These are phyloP conservation scores for Eutrema yunnanense DNA, from an alignment of 345 rosid genomes.

Conservation along the genomic window DNA sequence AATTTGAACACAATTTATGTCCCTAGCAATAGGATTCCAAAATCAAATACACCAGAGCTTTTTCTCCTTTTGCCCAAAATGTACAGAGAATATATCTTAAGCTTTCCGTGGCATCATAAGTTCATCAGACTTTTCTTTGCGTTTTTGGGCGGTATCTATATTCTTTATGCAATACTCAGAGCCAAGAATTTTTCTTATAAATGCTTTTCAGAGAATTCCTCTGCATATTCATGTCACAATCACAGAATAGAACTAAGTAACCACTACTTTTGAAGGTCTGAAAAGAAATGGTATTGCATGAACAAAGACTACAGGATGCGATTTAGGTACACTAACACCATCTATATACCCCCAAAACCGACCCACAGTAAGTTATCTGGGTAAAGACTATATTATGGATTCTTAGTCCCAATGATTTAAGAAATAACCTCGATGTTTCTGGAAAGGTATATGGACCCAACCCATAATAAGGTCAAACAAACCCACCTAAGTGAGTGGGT, in stretches of 20 bases:
- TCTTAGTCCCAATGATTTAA: conserved; percentile 7
- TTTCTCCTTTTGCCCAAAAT: background rate
- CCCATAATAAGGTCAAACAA: conserved; percentile 10
- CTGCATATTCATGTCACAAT: conserved; percentile 13
- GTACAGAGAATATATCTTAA: conserved; percentile 5
- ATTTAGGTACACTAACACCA: background rate
- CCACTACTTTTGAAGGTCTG: no score
- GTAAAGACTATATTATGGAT: background rate
- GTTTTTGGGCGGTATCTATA: background rate
- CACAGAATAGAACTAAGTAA: background rate
- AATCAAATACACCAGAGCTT: background rate
- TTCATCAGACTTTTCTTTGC: background rate
- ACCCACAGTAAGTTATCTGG: background rate
- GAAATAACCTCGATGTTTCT: background rate
- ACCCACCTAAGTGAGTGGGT: conserved; percentile 13
- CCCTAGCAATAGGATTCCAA: conserved; percentile 2
- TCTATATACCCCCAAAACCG: background rate
- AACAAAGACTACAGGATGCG: background rate
- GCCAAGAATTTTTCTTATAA: background rate
- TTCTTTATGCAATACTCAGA: background rate
- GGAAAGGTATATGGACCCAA: conserved; percentile 22
- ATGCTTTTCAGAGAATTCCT: conserved; percentile 15
- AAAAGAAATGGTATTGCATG: background rate
- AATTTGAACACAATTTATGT: conserved; percentile 5
- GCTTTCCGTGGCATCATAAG: background rate